Conservation (phyloP, 306 rosid species). For the Ziziphus jujuba region DNA sequence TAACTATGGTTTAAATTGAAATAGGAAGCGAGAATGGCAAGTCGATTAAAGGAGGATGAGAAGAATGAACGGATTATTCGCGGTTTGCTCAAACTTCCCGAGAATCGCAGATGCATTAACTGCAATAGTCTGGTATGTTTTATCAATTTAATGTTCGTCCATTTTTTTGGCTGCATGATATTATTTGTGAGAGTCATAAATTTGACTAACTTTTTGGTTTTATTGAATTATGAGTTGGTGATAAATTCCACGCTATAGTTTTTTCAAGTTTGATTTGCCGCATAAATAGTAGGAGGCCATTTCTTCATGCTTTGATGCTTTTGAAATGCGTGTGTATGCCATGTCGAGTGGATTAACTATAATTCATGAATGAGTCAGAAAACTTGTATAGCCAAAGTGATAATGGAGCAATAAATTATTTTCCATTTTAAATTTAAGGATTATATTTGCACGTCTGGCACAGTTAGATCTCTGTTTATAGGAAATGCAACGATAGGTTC, state of each 20-base stretch:
- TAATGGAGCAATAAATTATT: no score
- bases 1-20: conserved; percentile 30
- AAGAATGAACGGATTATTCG: conserved; percentile 85
- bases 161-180: neutral
- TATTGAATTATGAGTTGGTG: conserved; percentile 9
- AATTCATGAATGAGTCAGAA: no score
- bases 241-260: neutral
- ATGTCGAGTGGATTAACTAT: neutral
- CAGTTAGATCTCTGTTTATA: no score
- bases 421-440: no score
- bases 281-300: neutral
- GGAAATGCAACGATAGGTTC: no score
- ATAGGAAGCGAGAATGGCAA: conserved; percentile 63
- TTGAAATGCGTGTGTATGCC: neutral
- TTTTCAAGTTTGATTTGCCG: neutral
- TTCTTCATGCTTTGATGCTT: conserved; percentile 7
- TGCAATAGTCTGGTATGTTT: conserved; percentile 78
- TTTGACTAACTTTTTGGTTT: conserved; percentile 5
- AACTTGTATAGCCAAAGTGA: no score
- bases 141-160: neutral
- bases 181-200: conserved; percentile 5
- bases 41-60: conserved; percentile 81
- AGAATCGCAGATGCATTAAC: conserved; percentile 87
- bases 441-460: no score
- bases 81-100: conserved; percentile 75